Evolutionary conservation across 108 stramenopile species (phyloP).

Genomic region (Epithemia pelagica): DNA sequence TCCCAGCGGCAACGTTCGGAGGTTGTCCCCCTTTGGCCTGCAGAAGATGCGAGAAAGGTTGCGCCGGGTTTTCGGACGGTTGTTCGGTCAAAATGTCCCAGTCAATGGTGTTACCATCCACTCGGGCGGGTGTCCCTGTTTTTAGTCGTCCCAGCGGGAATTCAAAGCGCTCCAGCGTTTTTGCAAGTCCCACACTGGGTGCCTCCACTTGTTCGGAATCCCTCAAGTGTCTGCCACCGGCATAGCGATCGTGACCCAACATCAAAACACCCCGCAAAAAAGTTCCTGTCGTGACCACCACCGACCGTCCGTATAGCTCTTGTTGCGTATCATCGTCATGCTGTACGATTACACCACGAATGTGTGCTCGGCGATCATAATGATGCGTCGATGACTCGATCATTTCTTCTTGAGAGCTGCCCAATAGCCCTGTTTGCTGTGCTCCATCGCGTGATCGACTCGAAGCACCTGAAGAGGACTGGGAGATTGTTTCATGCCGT

Average conservation of each 20-base stretch:
- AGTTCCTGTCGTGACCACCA: constrained; percentile 97
- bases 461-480: constrained; percentile 25
- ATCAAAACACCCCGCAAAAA: constrained; percentile 90
- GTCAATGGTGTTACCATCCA: constrained; percentile 91
- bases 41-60: constrained; percentile 75
- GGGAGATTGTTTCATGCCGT: constrained; percentile 11
- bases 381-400: constrained; percentile 19
- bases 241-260: constrained; percentile 80
- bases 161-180: constrained; percentile 81
- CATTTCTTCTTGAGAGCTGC: constrained; percentile 3
- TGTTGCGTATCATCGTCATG: constrained; percentile 43
- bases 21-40: constrained; percentile 76
- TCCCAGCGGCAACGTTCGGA: constrained; percentile 44
- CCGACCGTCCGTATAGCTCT: constrained; percentile 53
- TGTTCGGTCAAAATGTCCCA: constrained; percentile 80
- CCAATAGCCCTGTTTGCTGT: constrained; percentile 3
- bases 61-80: constrained; percentile 81
- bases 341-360: constrained; percentile 69
- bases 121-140: constrained; percentile 94
- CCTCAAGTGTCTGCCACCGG: constrained; percentile 88
- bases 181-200: constrained; percentile 85
- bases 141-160: constrained; percentile 92
- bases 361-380: constrained; percentile 42
- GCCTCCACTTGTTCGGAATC: constrained; percentile 93
- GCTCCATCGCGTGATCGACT: not conserved